Evolutionary conservation across 495 filamentous ascomycete genomes (phyloP), one percentile per base, ranked within the genome.

Genomic region (Talaromyces proteolyticus): DNA sequence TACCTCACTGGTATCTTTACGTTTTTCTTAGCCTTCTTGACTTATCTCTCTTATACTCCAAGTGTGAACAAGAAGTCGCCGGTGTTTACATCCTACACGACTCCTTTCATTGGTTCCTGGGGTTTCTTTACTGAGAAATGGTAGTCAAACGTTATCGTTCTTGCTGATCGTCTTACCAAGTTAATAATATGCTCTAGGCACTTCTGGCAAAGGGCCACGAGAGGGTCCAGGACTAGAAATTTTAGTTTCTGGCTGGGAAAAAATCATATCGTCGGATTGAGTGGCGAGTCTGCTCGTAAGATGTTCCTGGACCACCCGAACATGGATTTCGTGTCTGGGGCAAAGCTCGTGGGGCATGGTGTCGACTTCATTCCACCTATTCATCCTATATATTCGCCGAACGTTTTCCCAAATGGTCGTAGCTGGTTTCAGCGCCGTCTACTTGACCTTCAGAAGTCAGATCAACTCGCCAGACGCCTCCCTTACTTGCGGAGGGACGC

Each of bases 201-300:
- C 8, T 50, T 50, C 18, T 42, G 36, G 47, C 41, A 12, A 18
- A 42, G 17, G 17, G 20, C 47, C 36, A 24, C 42, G 36, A 18
- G 5, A 18, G 4, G 14, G 3, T 50, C 43, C 1, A 46, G 29
- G 25, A 66, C 63, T 6, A 72, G 73, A 22, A 68, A 69, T 53
- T 76, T 75, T 57, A 73, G 65, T 55, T 77, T 76, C 58, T 71
- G 65, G 57, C 57, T 70, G n/a, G 75, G 75, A 11, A 65, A 68
- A 50, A 54, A 72, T 45, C 63, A 59, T 2, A 42, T 79, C 23
- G 55, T 77, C 4, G 65, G 58, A 0, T 2, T 77, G 25, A 59
- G 58, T 6, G 73, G 75, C n/a, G 45, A 57, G 6, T 62, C 66
- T 6, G 67, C 52, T 4, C 61, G 74, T 7, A 60, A 66, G 52